A percentile compares a stretch with the other conserved stretches of the same genome.
Evolutionary conservation across 2,329 filamentous ascomycete genomes (phyloP).

Genomic region (Penicillium expansum): DNA sequence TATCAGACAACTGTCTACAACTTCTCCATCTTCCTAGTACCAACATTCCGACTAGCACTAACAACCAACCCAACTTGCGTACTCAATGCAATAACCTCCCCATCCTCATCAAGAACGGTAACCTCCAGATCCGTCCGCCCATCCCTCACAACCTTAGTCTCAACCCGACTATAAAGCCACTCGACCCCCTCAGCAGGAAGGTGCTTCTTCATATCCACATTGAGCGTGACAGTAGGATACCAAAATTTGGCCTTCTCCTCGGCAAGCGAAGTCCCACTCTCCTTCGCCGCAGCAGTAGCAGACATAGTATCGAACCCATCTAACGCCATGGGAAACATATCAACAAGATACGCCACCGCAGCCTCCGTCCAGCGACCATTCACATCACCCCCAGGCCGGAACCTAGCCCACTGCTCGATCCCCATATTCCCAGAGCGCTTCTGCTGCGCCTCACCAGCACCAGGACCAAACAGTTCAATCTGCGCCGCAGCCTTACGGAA

Average conservation of each 20-base stretch:
- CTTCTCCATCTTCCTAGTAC: slow-evolving; percentile 41
- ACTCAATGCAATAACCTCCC: slow-evolving; percentile 65
- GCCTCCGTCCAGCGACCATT: slow-evolving; percentile 60
- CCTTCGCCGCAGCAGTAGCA: slow-evolving; percentile 29
- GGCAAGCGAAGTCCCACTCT: slow-evolving; percentile 21
- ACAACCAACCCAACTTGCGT: slow-evolving; percentile 67
- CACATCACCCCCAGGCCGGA: slow-evolving; percentile 50
- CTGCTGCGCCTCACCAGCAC: slow-evolving; percentile 22
- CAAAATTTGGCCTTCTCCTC: slow-evolving; percentile 52
- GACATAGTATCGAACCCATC: slow-evolving; percentile 48
- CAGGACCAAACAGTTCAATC: slow-evolving; percentile 48
- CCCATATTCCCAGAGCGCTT: slow-evolving; percentile 16
- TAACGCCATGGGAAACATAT: slow-evolving; percentile 67
- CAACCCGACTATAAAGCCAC: slow-evolving; percentile 67
- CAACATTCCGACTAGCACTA: slow-evolving; percentile 61
- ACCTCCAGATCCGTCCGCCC: slow-evolving; percentile 75
- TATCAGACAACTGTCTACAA: slow-evolving; percentile 13
- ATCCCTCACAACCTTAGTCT: slow-evolving; percentile 65
- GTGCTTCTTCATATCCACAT: slow-evolving; percentile 72
- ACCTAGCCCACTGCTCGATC: slow-evolving; percentile 66
- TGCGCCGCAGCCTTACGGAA: slow-evolving; percentile 52
- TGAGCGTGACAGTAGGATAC: slow-evolving; percentile 75
- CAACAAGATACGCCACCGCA: slow-evolving; percentile 63
- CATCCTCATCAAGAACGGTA: slow-evolving; percentile 60
- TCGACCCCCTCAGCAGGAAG: slow-evolving; percentile 66